phyloP scores from a whole-genome alignment of 148 eudicot species.

The Rhododendron simsii region DNA sequence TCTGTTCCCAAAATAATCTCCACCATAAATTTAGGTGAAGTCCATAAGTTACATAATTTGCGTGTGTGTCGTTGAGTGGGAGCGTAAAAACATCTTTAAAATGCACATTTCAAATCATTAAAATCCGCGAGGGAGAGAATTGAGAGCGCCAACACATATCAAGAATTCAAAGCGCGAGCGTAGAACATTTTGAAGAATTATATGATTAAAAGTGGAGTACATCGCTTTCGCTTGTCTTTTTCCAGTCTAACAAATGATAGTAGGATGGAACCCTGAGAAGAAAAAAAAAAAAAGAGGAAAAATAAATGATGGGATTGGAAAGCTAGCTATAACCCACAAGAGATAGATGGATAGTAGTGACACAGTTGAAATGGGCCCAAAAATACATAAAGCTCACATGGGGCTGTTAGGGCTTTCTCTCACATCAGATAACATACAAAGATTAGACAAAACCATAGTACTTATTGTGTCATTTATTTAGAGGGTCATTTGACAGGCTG shows the following conservation, averaged over 20 bases:
- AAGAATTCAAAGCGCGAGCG: too few species aligned
- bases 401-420: conserved; percentile 16
- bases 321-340: not conserved
- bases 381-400: conserved; percentile 12
- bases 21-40: not conserved
- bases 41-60: not conserved
- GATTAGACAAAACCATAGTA: conserved; percentile 1
- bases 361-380: conserved; percentile 19
- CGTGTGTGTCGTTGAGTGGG: too few species aligned
- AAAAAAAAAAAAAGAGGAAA: not conserved
- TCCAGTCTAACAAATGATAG: not conserved
- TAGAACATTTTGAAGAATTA: too few species aligned
- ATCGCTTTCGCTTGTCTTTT: not conserved
- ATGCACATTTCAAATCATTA: too few species aligned
- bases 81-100: too few species aligned
- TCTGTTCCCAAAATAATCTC: not conserved
- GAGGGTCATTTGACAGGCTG: conserved; percentile 18
- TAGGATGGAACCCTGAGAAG: not conserved
- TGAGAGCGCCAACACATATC: too few species aligned
- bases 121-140: too few species aligned
- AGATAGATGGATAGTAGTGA: not conserved
- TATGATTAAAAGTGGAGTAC: too few species aligned
- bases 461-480: not conserved
- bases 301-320: not conserved
- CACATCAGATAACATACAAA: not conserved